Percentiles rank a stretch among this genome's conserved stretches.
Conservation (phyloP, 257 asterid genomes). For the Datura wrightii region DNA sequence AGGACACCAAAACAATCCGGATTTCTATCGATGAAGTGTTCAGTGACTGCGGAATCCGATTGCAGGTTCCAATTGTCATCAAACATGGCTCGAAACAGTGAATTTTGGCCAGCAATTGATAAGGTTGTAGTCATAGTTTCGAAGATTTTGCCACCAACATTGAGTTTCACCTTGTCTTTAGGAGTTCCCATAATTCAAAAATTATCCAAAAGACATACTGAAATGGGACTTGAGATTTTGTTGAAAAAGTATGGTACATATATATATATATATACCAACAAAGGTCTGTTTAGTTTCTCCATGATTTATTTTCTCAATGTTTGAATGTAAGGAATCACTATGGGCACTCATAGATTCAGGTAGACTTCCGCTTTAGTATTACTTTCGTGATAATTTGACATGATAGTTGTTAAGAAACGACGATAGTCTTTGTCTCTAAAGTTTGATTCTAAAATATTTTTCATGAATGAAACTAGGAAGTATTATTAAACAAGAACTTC, state of each 20-base stretch:
- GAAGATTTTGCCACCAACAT: conserved; percentile 76
- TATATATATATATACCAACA: too few relatives aligned
- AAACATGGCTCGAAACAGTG: conserved; percentile 84
- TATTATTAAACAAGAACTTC: neutral
- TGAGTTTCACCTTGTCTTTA: conserved; percentile 71
- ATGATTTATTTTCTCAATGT: too few relatives aligned
- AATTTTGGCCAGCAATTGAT: conserved; percentile 75
- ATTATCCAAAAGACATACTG: neutral
- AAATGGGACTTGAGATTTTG: too few relatives aligned
- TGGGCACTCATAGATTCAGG: too few relatives aligned
- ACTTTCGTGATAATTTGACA: neutral
- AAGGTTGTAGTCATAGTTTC: conserved; percentile 83
- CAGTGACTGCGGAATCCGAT: conserved; percentile 46
- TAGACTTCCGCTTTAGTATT: too few relatives aligned
- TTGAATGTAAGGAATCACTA: too few relatives aligned
- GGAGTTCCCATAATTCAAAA: conserved; percentile 62
- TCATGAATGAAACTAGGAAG: neutral
- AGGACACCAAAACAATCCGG: conserved; percentile 78
- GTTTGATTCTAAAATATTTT: neutral
- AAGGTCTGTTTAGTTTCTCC: too few relatives aligned
- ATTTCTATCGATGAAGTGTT: conserved; percentile 82
- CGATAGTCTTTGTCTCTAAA: neutral
- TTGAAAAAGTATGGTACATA: too few relatives aligned
- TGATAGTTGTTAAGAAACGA: neutral
- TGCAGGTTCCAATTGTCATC: conserved; percentile 76